phyloP scores from a whole-genome alignment of 768 basidiomycete genomes.

The Trametes gibbosa region DNA sequence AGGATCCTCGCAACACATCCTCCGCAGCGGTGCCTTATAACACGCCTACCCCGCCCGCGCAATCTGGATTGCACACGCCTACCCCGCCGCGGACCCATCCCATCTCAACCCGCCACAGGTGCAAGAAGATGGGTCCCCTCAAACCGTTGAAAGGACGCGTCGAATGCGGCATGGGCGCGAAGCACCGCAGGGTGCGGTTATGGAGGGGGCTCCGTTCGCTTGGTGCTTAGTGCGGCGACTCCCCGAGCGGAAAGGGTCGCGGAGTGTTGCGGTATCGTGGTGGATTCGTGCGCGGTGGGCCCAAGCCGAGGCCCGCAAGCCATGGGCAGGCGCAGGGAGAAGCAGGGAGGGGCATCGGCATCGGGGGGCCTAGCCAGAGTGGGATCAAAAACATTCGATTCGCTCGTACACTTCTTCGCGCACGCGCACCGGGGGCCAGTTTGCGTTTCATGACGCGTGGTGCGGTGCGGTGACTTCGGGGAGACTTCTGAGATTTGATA shows the following conservation, averaged over 20 bases:
- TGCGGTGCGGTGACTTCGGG: too few relatives aligned
- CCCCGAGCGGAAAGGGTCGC: neutral
- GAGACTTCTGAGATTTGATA: too few relatives aligned
- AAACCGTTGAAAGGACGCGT: neutral
- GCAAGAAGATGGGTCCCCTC: neutral
- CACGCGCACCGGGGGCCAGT: too few relatives aligned
- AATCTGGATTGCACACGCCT: neutral
- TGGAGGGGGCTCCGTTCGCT: neutral
- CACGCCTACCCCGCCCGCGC: neutral
- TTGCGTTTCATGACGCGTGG: too few relatives aligned
- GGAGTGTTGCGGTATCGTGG: neutral
- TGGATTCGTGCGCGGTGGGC: too few relatives aligned
- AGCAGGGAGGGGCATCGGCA: too few relatives aligned
- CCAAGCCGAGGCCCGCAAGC: too few relatives aligned
- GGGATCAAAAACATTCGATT: too few relatives aligned
- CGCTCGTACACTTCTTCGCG: too few relatives aligned
- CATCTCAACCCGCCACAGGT: neutral
- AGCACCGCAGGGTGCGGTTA: neutral
- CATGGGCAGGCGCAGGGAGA: too few relatives aligned
- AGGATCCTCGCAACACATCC: too few relatives aligned
- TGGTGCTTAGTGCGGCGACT: neutral
- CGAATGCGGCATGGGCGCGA: neutral
- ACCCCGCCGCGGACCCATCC: neutral
- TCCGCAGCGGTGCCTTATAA: neutral
- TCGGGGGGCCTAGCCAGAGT: too few relatives aligned